Evolutionary conservation across 257 asterid genomes (phyloP), one percentile per base, ranked within the genome.

Genomic region (Solanum bulbocastanum): DNA sequence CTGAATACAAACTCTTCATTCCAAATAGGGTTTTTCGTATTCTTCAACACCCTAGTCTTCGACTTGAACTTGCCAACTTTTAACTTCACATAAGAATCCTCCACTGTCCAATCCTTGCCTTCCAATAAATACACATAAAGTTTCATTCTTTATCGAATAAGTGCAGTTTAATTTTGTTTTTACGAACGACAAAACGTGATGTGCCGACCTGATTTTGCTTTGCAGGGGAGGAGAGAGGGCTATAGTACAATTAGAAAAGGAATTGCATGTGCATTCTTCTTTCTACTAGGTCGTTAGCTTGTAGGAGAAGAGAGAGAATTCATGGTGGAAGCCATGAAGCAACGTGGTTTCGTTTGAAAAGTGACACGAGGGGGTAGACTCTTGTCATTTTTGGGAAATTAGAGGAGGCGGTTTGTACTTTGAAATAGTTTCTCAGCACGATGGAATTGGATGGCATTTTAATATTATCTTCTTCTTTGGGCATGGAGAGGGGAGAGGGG

Each of bases 1-100:
- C 92, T 89, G 87, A 96, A 96, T 71, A 89, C 95, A 85, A 96
- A 96, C 92, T 95, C 99, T 87, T 96, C 99, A 12, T 96, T 94
- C 99, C 96, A 96, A 60, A 94, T 52, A 10, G 98, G 98, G 83
- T 89, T 92, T 14, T 84, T 86, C 0, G 91, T 88, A 87, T 92
- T 87, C 91, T 89, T 95, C 90, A 94, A 36, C 85, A 93, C 83
- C 86, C 95, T 91, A 6, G 98, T 93, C 87, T 93, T 95, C 5
- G 98, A 94, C 89, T 92, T 93, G 16, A 85, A 92, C 87, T 92
- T 93, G 0, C 98, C 99, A 10, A 95, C 92, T 89, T 91, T 91
- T 23, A 96, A 87, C 91, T 94, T 95, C 87, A 94, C 94, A 46
- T 91, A 94, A 0, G 98, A 93, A 86, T 92, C 96, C 90, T 92